Percentiles rank a stretch among this genome's conserved stretches.
Conservation (phyloP, 225 moss, liverwort and hornwort genomes). For the Sphagnum tenellum region DNA sequence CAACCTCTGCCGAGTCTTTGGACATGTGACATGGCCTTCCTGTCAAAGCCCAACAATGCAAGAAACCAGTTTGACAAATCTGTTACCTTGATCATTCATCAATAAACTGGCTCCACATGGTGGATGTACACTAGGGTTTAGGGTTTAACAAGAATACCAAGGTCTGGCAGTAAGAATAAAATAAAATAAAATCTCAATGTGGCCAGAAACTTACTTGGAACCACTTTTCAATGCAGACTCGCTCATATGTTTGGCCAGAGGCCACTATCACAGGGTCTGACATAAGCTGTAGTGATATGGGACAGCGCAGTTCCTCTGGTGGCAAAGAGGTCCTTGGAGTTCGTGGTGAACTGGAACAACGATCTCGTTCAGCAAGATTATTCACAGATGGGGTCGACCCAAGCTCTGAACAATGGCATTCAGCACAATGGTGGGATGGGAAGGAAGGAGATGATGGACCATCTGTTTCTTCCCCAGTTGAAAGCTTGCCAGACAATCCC, state of each 20-base stretch:
- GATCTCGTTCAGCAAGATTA: slow-evolving; percentile 26
- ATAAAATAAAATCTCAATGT: no score
- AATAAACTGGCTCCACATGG: no score
- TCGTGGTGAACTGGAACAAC: slow-evolving; percentile 29
- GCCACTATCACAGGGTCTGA: slow-evolving; percentile 80
- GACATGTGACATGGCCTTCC: slow-evolving; percentile 71
- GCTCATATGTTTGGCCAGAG: slow-evolving; percentile 73
- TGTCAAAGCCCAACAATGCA: slow-evolving; percentile 1
- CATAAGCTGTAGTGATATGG: slow-evolving; percentile 83
- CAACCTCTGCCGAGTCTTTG: slow-evolving; percentile 71
- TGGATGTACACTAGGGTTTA: not conserved
- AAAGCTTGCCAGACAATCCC: slow-evolving; percentile 34
- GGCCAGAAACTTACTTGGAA: slow-evolving; percentile 18
- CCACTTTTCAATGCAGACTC: slow-evolving; percentile 79
- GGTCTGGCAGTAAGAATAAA: not conserved
- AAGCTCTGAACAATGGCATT: slow-evolving; percentile 51
- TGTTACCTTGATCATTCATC: no score
- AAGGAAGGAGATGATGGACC: slow-evolving; percentile 24
- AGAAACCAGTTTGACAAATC: no score
- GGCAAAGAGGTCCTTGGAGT: slow-evolving; percentile 43
- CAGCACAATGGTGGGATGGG: slow-evolving; percentile 29
- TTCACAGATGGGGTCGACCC: slow-evolving; percentile 25
- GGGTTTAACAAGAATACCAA: not conserved
- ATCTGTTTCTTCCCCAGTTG: slow-evolving; percentile 25
- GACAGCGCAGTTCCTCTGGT: slow-evolving; percentile 74